Base-by-base conservation (phyloP, 2,329 filamentous ascomycete genomes). In the Colletotrichum eremochloae region DNA sequence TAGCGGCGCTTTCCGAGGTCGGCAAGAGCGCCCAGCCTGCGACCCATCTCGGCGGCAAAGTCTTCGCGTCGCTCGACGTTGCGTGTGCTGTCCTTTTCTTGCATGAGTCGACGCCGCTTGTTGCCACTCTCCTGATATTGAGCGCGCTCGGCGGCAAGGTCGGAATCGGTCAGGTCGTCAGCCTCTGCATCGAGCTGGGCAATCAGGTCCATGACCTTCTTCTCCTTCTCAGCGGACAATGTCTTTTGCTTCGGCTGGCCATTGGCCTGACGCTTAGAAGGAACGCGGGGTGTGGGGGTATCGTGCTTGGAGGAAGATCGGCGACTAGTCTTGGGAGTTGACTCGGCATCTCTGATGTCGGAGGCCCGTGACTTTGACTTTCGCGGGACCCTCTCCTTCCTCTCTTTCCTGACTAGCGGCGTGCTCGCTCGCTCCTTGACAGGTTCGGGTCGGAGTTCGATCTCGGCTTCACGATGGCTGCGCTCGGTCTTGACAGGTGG, bases 1-100 rank as follows among this genome's bases (percentile, higher is more conserved):
- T 94, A 98, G 42, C 94, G 91, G 65, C 92, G 88, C 77, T 93
- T 93, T 50, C 94, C 94, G 24, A 90, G 87, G 63, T 91, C 87
- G 62, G 92, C 90, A 77, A 96, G 93, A 55, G 86, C 86, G 67
- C 86, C 86, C 63, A 98, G 89, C 65, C 91, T 91, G 80, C 80
- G 91, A 77, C 81, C 89, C 81, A 84, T 88, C 77, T 78, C 86
- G 76, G 79, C 88, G 81, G 82, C 89, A 84, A 85, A 92, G 81
- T 93, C 91, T 61, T 79, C 80, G 57, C 88, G 84, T 71, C 91
- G 86, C 76, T 88, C 85, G 81, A 92, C 92, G 75, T 90, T 90
- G 77, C 92, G 92, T 42, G 84, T 81, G 29, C 83, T 79, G 77
- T 98, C 95, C 0, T 84, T 82, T 5, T 87, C 84, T 55, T 91